Conservation (phyloP, 2,329 filamentous ascomycete species). For the Pseudocercospora macadamiae region DNA sequence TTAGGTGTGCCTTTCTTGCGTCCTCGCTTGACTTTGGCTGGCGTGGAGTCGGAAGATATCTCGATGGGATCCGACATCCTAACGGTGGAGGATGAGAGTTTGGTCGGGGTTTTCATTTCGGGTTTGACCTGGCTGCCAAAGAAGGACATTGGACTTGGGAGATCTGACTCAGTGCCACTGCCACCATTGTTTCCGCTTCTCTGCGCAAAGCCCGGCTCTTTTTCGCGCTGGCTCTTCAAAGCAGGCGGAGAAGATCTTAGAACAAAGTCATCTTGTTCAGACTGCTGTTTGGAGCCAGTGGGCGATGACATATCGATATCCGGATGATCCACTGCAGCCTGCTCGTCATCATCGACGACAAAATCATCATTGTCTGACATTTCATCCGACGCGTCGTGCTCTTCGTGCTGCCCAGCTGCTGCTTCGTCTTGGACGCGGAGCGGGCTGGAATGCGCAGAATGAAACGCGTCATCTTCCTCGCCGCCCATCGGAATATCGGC, state of each 20-base stretch:
- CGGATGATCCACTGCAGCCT: not conserved
- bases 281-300: not conserved
- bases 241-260: not conserved
- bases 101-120: slow-evolving; percentile 9
- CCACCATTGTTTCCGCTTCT: not conserved
- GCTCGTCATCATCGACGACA: slow-evolving; percentile 6
- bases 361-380: slow-evolving; percentile 15
- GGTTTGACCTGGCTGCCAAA: slow-evolving; percentile 1
- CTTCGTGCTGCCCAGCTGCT: not conserved
- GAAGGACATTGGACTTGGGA: slow-evolving; percentile 1
- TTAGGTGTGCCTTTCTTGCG: not conserved
- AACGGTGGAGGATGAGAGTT: not conserved
- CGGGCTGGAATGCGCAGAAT: slow-evolving; percentile 16
- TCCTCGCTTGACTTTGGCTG: slow-evolving; percentile 4
- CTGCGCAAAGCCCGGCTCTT: not conserved
- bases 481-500: slow-evolving; percentile 5
- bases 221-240: not conserved
- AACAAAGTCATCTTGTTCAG: not conserved
- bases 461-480: slow-evolving; percentile 24
- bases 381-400: slow-evolving; percentile 19
- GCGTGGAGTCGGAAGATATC: slow-evolving; percentile 25
- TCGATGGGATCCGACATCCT: slow-evolving; percentile 13
- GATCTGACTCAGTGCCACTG: slow-evolving; percentile 5
- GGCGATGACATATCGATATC: not conserved
- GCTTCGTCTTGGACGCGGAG: slow-evolving; percentile 8